Evolutionary conservation across 805 yeast species (phyloP), one percentile per base, ranked within the genome.

Genomic region (Jamesozyma piceae): DNA sequence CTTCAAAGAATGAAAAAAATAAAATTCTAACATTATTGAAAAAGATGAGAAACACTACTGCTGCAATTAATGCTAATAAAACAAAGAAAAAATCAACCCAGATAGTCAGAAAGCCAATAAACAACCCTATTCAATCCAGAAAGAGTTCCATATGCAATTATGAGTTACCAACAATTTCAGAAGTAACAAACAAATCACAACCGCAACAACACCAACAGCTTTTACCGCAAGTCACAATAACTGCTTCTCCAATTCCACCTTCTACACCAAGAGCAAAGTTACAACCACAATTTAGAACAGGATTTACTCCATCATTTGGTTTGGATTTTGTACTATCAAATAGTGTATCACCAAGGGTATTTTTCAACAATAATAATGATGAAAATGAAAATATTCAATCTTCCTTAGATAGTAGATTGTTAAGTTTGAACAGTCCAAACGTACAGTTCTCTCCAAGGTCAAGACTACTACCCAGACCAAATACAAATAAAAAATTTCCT

Each of bases 1-100:
- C 33, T 41, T 43, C 27, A 39, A 41, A n/a, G 49, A 36, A 49
- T 21, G 63, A 58, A 38, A 58, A 52, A 40, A 50, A 46, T 15
- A 49, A 51, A 19, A 61, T 60, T 3, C 35, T 60, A 39, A 54
- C 51, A 13, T 45, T 60, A 18, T 42, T 60, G 39, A 58, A 49
- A 39, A 53, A 57, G 39, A 58, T 60, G 63, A 59, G 57, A 39
- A 46, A 46, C 35, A 37, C 35, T 10, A 37, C 35, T n/a, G 41
- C 33, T 2, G 26, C 36, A 17, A 14, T 31, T 19, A 35, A 30
- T 18, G 28, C 39, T 10, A 36, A 22, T 5, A 21, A 38, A 20
- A 21, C 19, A 4, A 27, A 26, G 19, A 32, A 31, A n/a, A 30
- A 24, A 17, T n/a, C 18, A 20, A 32, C 19, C 6, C n/a, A n/a